A percentile compares a stretch with the other conserved stretches of the same genome.
phyloP scores from a whole-genome alignment of 176 grass and related monocot genomes.

The Miscanthus lutarioriparius region DNA sequence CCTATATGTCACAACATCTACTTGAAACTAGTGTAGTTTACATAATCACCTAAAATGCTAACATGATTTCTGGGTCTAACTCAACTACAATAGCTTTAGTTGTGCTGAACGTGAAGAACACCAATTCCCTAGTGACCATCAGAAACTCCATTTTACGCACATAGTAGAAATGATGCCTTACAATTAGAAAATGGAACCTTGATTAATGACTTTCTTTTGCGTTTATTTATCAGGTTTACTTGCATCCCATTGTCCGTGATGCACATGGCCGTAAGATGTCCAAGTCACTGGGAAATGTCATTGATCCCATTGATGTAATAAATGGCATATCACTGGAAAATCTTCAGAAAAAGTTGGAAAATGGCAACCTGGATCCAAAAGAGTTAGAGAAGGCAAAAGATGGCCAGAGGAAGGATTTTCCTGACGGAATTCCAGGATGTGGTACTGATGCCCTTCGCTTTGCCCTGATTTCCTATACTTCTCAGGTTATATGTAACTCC shows the following conservation, averaged over 20 bases:
- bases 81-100: neutral
- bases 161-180: neutral
- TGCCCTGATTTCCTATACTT: conserved; percentile 64
- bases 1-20: neutral
- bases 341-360: conserved; percentile 58
- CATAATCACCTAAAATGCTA: neutral
- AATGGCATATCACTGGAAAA: conserved; percentile 63
- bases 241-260: conserved; percentile 82
- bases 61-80: neutral
- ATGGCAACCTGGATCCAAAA: conserved; percentile 65
- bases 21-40: neutral
- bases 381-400: conserved; percentile 60
- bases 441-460: conserved; percentile 75
- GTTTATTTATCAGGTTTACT: conserved; percentile 53
- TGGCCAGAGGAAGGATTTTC: conserved; percentile 66
- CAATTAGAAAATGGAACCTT: neutral
- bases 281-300: conserved; percentile 66
- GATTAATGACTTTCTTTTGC: neutral
- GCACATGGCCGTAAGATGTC: conserved; percentile 75
- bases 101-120: neutral
- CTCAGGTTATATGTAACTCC: conserved; percentile 38
- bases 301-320: conserved; percentile 79
- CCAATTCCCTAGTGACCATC: neutral
- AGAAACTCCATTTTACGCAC: neutral
- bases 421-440: conserved; percentile 72